Base-by-base conservation (phyloP, 1,284 basidiomycete genomes). In the Microstroma glucosiphilum region DNA sequence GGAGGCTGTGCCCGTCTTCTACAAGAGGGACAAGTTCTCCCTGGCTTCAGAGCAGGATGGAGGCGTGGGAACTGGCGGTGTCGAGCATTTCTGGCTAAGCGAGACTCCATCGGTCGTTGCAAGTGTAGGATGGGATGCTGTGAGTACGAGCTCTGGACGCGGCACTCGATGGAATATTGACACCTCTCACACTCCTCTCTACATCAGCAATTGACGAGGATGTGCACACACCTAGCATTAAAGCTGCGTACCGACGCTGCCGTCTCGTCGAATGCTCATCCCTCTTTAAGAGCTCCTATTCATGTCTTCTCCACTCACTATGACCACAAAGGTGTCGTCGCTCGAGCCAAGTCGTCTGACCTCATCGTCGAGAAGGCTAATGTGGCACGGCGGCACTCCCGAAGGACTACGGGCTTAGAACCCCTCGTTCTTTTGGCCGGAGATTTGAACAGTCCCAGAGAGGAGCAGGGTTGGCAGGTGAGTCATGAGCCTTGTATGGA, bases 241-340 rank as follows among this genome's bases (percentile, higher is more conserved):
- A 60, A 61, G 9, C 40, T 63, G 3, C 26, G 54, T 15, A 3
- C 23, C 0, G 66, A 59, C 1, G 63, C 67, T 6, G 30, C 30
- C 9, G 30, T 37, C 43, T 21, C 43, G 12, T 4, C 12, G 43
- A 12, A 3, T 48, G 17, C 3, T 6, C 43, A 21, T 12, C 43
- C 43, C 43, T 21, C 43, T 12, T 12, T 21, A 48, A 3, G 17
- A 17, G 43, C 43, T 12, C 57, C 69, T 41, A 48, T 73, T 1
- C 71, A 73, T 55, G 63, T 71, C 61, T 70, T 71, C 42, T 68
- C 66, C 4, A 71, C 69, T 30, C 71, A 73, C 59, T 73, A 71
- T 60, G 71, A 73, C 42, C 66, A 73, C 43, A 62, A 67, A 41
- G 71, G 71, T n/a, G 57, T 67, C 7, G 19, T 67, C 3, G 68